Evolutionary conservation across 441 rosid genomes (phyloP), one percentile per base, ranked within the genome.

Genomic region (Euphorbia celastroides): DNA sequence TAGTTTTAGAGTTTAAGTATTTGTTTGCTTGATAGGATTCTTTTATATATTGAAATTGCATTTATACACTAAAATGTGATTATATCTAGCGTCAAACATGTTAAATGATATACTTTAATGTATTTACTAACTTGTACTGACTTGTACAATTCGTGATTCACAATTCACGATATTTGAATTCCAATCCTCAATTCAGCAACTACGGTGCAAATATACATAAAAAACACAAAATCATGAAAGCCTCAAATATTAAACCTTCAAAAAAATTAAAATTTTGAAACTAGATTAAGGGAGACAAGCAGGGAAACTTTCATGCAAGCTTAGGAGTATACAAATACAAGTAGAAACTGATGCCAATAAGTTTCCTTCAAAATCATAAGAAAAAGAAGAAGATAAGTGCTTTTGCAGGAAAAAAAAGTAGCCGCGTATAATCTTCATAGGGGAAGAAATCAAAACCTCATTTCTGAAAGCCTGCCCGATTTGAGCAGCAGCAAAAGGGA

Each of bases 391-490:
- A 38, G 30, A 31, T 5, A 26, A 8, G 27, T 54, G 32, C 59
- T 25, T 32, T 57, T 27, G 34, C 8, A 42, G 12, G 12, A 38
- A 38, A 27, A 27, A 57, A 13, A 28, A 23, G 2, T n/a, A 56
- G 22, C 17, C 0, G 14, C 36, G 6, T 25, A 20, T 19, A 31
- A 30, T 59, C 58, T 48, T 20, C 10, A 42, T 34, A 3, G 60
- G 32, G 61, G n/a, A 48, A 68, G 64, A 60, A 60, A 23, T 50
- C 12, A 28, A 52, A 71, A 87, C 90, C 93, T 85, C 93, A 73
- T 85, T 87, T 76, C 90, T 78, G 65, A 85, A 87, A 38, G 90
- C 93, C 83, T 83, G 93, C 27, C 93, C 90, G 79, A 87, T 87
- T 75, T 87, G 90, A 54, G 90, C 90, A 0, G 90, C 93, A 55